A percentile compares a stretch with the other conserved stretches of the same genome.
These are phyloP conservation scores for Nothophytophthora sp. DNA, from an alignment of 352 stramenopile species.

Conservation along the genomic window DNA sequence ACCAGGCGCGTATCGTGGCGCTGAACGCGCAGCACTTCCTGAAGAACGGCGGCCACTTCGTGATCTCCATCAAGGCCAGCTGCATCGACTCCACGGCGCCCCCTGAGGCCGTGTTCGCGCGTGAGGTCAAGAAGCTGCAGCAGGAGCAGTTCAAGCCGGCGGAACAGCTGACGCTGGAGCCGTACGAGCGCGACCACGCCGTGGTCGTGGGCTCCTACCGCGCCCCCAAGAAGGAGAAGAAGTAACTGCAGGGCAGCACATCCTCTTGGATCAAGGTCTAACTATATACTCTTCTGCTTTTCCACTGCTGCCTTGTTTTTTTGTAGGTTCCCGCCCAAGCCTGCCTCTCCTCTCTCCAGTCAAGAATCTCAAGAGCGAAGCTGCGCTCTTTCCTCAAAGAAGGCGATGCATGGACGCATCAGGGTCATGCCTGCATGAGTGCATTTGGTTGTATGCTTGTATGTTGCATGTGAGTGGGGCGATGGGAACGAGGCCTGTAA, in stretches of 20 bases:
- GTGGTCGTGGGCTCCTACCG: conserved; percentile 98
- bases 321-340: conserved; percentile 37
- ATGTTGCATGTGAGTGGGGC: conserved; percentile 25
- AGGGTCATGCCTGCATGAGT: background rate
- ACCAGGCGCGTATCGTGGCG: conserved; percentile 99
- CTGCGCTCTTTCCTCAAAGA: conserved; percentile 21
- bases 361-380: conserved; percentile 16
- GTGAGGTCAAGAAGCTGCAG: conserved; percentile 98
- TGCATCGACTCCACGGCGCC: conserved; percentile 99
- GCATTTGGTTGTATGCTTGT: conserved; percentile 4
- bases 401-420: background rate
- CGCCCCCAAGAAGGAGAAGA: conserved; percentile 94
- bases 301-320: conserved; percentile 23
- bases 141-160: conserved; percentile 98
- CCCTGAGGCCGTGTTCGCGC: conserved; percentile 97
- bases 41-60: conserved; percentile 99
- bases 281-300: conserved; percentile 44
- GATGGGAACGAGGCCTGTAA: conserved; percentile 26
- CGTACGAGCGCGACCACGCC: conserved; percentile 99
- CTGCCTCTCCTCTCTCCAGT: conserved; percentile 15
- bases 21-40: conserved; percentile 99
- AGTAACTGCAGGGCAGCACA: conserved; percentile 37
- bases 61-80: conserved; percentile 99
- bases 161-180: conserved; percentile 99
- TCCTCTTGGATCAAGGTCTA: too few relatives aligned